Evolutionary conservation across 345 rosid genomes (phyloP), one percentile per base, ranked within the genome.

Genomic region (Salix brachista): DNA sequence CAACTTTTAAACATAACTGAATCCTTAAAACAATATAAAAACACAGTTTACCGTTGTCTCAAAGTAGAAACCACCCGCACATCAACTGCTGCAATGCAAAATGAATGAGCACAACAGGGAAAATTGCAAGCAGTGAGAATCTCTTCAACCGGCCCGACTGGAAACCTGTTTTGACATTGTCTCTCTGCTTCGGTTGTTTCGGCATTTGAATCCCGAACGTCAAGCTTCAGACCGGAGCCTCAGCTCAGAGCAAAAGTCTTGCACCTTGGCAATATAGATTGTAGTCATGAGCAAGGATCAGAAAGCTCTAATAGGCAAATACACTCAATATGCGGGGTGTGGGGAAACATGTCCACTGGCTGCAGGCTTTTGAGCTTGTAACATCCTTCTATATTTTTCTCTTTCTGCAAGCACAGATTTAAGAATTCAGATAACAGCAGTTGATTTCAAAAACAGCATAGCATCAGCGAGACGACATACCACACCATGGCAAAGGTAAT

Each of bases 291-390:
- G 17, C 7, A 66, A 62, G 68, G 68, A 23, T 90, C 89, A 90
- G 77, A 86, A 65, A 93, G 94, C 91, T 95, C 97, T 48, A 93
- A 75, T 14, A 84, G 83, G 84, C 94, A 93, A 69, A 95, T 90
- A 77, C 97, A 95, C 80, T 95, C 99, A 3, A 91, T 91, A 62
- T 95, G 99, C 50, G 99, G 97, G 16, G 97, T 92, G 84, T 95
- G 97, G 67, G 97, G 97, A 80, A 95, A 95, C 99, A 93, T 95
- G 85, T 95, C 97, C 58, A 95, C 94, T 9, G 97, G 99, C 75
- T 83, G 96, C 50, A 95, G 73, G 77, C 91, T 90, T 87, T 81
- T 89, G 6, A 95, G 84, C 79, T 83, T 82, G 86, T 95, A 95
- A 77, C 93, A 84, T 60, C 96, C 97, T 66, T 85, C 44, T 69